Evolutionary conservation across 208 protist species (phyloP), one percentile per base, ranked within the genome.

Genomic region (Leishmania tarentolae): DNA sequence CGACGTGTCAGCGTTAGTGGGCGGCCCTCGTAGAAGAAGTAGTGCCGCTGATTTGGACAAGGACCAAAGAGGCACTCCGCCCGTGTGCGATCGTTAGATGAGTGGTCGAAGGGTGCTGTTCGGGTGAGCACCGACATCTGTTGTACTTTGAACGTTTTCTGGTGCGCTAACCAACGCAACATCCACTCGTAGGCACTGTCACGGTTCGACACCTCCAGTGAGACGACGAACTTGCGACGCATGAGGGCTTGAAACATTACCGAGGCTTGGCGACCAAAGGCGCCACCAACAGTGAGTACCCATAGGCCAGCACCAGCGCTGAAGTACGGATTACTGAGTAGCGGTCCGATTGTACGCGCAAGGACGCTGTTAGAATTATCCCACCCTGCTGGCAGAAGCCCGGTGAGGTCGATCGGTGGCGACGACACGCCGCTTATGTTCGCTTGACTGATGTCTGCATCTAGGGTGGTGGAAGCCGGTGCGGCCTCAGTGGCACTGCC

Each of bases 301-400:
- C 94, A 98, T 44, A 98, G 85, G 35, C 95, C 95, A 17, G 93
- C 90, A 69, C 95, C 95, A 21, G 93, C 95, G 80, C 90, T 93
- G 87, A 98, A 98, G 83, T 94, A 97, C 17, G 93, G 95, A 69
- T 98, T 98, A 79, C 84, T 88, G 78, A 94, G 79, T 61, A 96
- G 63, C 35, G 82, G 84, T 2, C 85, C 79, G 4, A 86, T 57
- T 0, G 88, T 90, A 42, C 87, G 85, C 11, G 83, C 81, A 68
- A 94, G 37, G 56, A 86, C 57, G 35, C 90, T 89, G 65, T 86
- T 88, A 19, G 86, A 81, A 56, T 87, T 78, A 31, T 87, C 87
- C 92, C 92, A 95, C 19, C 85, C 84, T 21, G 81, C 83, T 5
- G 92, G 92, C 19, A 95, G 79, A 21, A 95, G 86, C 7, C 90